These are phyloP conservation scores for Malassezia equina DNA, from an alignment of 1,284 basidiomycete genomes.

Conservation along the genomic window DNA sequence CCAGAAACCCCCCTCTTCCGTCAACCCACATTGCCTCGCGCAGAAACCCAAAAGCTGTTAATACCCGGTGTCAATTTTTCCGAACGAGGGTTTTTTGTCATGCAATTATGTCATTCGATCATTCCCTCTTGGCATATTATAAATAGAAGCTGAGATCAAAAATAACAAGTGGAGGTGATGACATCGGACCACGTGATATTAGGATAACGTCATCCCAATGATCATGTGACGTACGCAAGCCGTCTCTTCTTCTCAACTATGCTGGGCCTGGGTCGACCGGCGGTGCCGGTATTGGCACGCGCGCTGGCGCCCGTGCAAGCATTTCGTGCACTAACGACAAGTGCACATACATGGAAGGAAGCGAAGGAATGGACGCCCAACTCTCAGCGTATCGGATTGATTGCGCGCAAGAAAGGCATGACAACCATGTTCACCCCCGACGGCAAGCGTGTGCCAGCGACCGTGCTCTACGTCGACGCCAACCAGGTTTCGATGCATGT, in stretches of 20 bases:
- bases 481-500: conserved; percentile 33
- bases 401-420: conserved; percentile 94
- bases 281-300: not conserved
- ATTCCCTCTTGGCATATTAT: not conserved
- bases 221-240: not conserved
- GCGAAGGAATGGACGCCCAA: conserved; percentile 62
- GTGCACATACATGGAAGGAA: not conserved
- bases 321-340: not conserved
- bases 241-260: not conserved
- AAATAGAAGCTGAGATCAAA: not conserved
- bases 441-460: conserved; percentile 77
- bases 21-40: not conserved
- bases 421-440: conserved; percentile 82
- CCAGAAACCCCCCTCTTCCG: not conserved
- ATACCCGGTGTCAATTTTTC: not conserved
- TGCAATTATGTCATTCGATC: not conserved
- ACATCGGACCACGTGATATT: no score
- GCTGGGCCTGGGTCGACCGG: not conserved
- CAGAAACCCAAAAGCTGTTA: not conserved
- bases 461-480: conserved; percentile 72
- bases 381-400: conserved; percentile 72
- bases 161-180: not conserved
- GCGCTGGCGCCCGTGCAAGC: not conserved
- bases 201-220: not conserved
- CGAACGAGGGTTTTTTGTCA: not conserved